These are phyloP conservation scores for Saccharomycopsis guyanensis DNA, from an alignment of 805 yeast species.

Conservation along the genomic window DNA sequence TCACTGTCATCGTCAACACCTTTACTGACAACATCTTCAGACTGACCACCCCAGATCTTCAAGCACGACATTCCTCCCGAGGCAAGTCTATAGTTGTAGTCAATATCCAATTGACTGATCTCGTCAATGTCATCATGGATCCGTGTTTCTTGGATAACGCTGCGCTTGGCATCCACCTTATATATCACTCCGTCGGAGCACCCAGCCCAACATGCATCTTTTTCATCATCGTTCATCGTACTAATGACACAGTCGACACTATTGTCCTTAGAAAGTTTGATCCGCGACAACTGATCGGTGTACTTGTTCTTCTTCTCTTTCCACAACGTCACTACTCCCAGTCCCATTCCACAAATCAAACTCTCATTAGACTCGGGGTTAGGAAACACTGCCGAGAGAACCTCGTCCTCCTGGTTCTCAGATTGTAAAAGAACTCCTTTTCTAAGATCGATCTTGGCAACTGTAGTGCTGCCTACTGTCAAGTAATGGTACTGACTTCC, in stretches of 20 bases:
- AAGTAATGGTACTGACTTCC: constrained; percentile 68
- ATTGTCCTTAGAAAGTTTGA: constrained; percentile 59
- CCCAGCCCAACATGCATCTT: constrained; percentile 65
- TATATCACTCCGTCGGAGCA: constrained; percentile 68
- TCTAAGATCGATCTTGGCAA: constrained; percentile 71
- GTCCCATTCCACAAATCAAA: constrained; percentile 81
- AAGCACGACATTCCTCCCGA: constrained; percentile 80
- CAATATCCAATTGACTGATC: constrained; percentile 69
- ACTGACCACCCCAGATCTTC: constrained; percentile 59
- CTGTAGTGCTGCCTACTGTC: constrained; percentile 74
- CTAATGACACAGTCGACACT: constrained; percentile 59
- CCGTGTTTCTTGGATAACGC: constrained; percentile 57
- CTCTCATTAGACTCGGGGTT: constrained; percentile 56
- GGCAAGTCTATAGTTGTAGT: constrained; percentile 68
- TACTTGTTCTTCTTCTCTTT: constrained; percentile 58
- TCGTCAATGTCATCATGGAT: constrained; percentile 68
- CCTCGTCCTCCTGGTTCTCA: constrained; percentile 91
- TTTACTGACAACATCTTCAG: constrained; percentile 22
- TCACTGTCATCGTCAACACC: constrained; percentile 15
- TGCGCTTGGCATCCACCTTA: constrained; percentile 56
- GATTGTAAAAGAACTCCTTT: constrained; percentile 58
- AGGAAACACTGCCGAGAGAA: constrained; percentile 65
- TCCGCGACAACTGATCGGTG: constrained; percentile 72
- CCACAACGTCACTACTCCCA: constrained; percentile 87
- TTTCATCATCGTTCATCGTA: constrained; percentile 34